Conservation (phyloP, 1,139 yeast species). For the Saccharomyces hybrid region DNA sequence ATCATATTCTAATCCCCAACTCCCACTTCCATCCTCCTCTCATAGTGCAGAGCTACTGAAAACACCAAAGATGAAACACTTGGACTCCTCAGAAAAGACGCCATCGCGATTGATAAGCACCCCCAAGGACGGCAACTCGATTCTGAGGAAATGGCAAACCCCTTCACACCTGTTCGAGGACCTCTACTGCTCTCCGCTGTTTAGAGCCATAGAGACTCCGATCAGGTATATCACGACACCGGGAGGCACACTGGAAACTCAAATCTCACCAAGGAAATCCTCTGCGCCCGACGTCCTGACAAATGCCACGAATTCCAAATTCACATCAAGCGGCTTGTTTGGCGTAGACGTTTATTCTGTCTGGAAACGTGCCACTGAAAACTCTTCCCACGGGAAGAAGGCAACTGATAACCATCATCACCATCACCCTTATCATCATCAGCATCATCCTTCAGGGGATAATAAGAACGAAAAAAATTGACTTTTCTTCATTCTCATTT, state of each 20-base stretch:
- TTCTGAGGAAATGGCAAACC: constrained; percentile 29
- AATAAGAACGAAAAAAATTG: not conserved
- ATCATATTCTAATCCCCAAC: constrained; percentile 2
- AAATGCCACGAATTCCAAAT: constrained; percentile 17
- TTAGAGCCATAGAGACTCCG: constrained; percentile 23
- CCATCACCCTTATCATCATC: not conserved
- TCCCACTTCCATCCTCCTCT: not conserved
- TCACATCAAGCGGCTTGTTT: constrained; percentile 38
- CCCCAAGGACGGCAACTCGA: constrained; percentile 23
- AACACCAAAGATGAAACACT: constrained; percentile 21
- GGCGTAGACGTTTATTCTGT: constrained; percentile 54
- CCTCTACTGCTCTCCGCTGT: constrained; percentile 29
- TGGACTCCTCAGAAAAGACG: constrained; percentile 15
- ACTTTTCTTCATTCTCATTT: not conserved
- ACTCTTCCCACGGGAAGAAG: constrained; percentile 9
- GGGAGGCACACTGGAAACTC: constrained; percentile 7
- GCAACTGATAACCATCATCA: not conserved
- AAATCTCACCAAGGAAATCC: constrained; percentile 17
- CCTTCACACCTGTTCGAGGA: constrained; percentile 32
- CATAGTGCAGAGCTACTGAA: constrained; percentile 13
- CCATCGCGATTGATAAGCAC: constrained; percentile 21
- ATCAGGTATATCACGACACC: constrained; percentile 15
- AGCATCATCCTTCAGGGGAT: not conserved
- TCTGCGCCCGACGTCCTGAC: constrained; percentile 9
- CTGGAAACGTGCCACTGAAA: constrained; percentile 46